Evolutionary conservation across 2,329 filamentous ascomycete genomes (phyloP).

Genomic region (Aspergillus sp.): DNA sequence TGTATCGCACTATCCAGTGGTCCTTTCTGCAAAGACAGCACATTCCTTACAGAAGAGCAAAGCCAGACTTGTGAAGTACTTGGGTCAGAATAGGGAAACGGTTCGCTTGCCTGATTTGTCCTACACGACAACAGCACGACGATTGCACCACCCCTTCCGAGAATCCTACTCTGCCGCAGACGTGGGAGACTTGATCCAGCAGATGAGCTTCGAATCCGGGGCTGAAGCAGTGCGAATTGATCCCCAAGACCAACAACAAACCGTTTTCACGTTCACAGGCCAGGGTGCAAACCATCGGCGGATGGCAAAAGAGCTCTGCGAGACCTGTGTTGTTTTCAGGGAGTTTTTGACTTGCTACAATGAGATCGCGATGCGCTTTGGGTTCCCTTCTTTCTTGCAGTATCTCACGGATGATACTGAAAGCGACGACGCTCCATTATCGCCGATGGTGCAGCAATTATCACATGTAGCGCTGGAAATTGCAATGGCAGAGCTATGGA

Average conservation of each 20-base stretch:
- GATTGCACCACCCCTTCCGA: constrained; percentile 35
- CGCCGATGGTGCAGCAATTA: not conserved
- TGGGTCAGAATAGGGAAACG: not conserved
- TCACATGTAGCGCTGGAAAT: constrained; percentile 5
- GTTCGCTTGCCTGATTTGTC: constrained; percentile 39
- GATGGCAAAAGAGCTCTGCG: constrained; percentile 16
- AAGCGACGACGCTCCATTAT: not conserved
- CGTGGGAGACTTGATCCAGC: not conserved
- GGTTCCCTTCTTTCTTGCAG: not conserved
- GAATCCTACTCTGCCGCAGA: not conserved
- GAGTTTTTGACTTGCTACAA: not conserved
- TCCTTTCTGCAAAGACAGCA: not conserved
- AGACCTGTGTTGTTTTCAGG: not conserved
- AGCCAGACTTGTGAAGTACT: not conserved
- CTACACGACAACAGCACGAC: constrained; percentile 58
- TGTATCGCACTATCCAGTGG: too few species aligned
- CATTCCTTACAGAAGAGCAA: not conserved
- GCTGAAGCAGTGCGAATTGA: too few species aligned
- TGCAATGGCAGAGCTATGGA: constrained; percentile 10
- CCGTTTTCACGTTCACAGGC: constrained; percentile 28
- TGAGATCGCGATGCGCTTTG: not conserved
- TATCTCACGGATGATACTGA: too few species aligned
- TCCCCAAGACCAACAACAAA: not conserved
- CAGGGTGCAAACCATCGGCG: constrained; percentile 31
- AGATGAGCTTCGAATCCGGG: too few species aligned